These are phyloP conservation scores for Microthyrium microscopicum DNA, from an alignment of 2,329 filamentous ascomycete genomes.

Conservation along the genomic window DNA sequence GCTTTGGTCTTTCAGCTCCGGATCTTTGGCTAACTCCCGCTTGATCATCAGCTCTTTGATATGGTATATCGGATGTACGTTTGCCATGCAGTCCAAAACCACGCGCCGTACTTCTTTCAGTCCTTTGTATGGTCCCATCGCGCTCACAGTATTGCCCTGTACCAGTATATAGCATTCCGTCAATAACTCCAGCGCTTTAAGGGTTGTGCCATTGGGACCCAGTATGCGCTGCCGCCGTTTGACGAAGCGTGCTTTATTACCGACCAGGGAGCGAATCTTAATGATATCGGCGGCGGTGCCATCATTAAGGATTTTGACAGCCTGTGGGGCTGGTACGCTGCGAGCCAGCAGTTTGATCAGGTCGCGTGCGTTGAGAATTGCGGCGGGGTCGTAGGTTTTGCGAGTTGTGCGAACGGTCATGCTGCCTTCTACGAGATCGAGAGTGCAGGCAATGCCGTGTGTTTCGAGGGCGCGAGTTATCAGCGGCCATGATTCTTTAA, in stretches of 20 bases:
- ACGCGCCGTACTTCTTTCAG: slow-evolving; percentile 82
- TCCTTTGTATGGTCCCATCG: slow-evolving; percentile 84
- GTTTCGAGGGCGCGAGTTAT: slow-evolving; percentile 80
- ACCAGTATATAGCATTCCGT: slow-evolving; percentile 88
- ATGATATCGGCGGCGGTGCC: slow-evolving; percentile 86
- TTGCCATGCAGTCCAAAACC: slow-evolving; percentile 91
- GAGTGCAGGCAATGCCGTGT: slow-evolving; percentile 71
- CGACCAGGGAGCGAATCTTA: slow-evolving; percentile 79
- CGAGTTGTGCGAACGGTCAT: slow-evolving; percentile 95
- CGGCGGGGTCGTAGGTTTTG: slow-evolving; percentile 79
- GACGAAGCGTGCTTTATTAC: slow-evolving; percentile 89
- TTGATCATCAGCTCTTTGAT: slow-evolving; percentile 96
- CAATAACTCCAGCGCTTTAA: slow-evolving; percentile 85
- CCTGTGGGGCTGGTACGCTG: slow-evolving; percentile 83
- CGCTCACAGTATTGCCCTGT: slow-evolving; percentile 86
- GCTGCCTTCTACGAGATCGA: slow-evolving; percentile 87
- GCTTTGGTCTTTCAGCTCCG: slow-evolving; percentile 67
- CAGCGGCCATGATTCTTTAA: slow-evolving; percentile 84
- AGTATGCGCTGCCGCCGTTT: slow-evolving; percentile 88
- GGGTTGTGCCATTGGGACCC: slow-evolving; percentile 75
- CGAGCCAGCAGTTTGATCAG: slow-evolving; percentile 83
- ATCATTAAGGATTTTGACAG: slow-evolving; percentile 86
- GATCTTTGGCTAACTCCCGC: slow-evolving; percentile 77
- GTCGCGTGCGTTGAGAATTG: slow-evolving; percentile 86
- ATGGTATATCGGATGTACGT: slow-evolving; percentile 78